These are phyloP conservation scores for Fomitopsis pulvina DNA, from an alignment of 768 basidiomycete species.

Conservation along the genomic window DNA sequence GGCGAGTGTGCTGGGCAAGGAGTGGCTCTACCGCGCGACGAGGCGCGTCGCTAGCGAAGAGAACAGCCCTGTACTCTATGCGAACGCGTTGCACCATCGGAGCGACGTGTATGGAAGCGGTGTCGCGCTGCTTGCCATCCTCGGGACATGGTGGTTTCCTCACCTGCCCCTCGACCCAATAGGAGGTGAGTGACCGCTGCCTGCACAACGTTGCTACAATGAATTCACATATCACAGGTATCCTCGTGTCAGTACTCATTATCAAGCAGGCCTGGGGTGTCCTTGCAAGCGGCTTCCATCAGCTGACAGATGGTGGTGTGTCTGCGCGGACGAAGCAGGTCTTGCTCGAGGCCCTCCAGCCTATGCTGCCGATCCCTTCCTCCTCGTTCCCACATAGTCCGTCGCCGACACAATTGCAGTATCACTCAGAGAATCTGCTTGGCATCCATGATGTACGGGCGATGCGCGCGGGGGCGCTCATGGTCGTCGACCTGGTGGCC, in stretches of 20 bases:
- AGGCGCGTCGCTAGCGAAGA: constrained; percentile 88
- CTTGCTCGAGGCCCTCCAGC: constrained; percentile 51
- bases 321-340: constrained; percentile 45
- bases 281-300: constrained; percentile 63
- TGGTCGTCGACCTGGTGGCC: constrained; percentile 79
- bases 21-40: constrained; percentile 89
- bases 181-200: constrained; percentile 53
- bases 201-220: too few species aligned
- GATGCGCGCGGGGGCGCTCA: constrained; percentile 70
- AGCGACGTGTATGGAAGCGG: constrained; percentile 92
- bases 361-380: constrained; percentile 37
- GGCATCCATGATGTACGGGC: constrained; percentile 56
- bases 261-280: constrained; percentile 69
- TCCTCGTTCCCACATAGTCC: neutral
- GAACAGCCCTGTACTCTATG: constrained; percentile 82
- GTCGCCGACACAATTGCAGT: constrained; percentile 5
- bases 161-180: constrained; percentile 88
- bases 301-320: constrained; percentile 81
- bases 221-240: too few species aligned
- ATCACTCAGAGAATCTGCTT: constrained; percentile 27
- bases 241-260: constrained; percentile 88
- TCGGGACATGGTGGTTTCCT: constrained; percentile 85
- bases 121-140: constrained; percentile 87
- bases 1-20: constrained; percentile 73
- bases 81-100: constrained; percentile 98